These are phyloP conservation scores for Teunomyces atbi DNA, from an alignment of 805 yeast genomes.

Conservation along the genomic window DNA sequence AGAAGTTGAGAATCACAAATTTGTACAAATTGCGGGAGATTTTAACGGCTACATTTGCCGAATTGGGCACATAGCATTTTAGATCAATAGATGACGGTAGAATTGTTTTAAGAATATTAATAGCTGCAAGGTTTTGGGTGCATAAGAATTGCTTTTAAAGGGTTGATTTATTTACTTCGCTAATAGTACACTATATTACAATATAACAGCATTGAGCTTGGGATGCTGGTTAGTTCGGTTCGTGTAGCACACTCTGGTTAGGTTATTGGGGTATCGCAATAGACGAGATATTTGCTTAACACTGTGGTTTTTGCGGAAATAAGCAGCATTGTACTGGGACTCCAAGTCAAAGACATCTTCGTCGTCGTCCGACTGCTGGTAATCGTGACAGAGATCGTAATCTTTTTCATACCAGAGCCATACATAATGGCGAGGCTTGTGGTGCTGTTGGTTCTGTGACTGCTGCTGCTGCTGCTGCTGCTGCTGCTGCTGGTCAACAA, in stretches of 20 bases:
- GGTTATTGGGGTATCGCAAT: constrained; percentile 11
- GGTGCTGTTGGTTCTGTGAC: background rate
- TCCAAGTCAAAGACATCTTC: constrained; percentile 9
- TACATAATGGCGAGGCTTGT: constrained; percentile 13
- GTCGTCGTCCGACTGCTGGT: constrained; percentile 17
- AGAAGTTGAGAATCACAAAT: constrained; percentile 75
- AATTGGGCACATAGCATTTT: constrained; percentile 20
- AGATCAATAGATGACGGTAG: too few species aligned
- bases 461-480: background rate
- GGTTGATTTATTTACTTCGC: background rate
- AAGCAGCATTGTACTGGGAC: background rate
- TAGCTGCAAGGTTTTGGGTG: too few species aligned
- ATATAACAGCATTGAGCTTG: constrained; percentile 15
- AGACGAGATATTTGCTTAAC: constrained; percentile 22
- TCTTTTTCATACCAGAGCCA: constrained; percentile 37
- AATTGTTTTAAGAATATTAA: too few species aligned
- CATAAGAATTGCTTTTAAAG: background rate
- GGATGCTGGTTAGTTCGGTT: constrained; percentile 15
- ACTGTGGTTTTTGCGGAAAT: constrained; percentile 14
- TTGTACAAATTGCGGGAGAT: constrained; percentile 71
- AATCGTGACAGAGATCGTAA: constrained; percentile 17
- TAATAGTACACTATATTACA: constrained; percentile 5
- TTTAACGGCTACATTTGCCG: constrained; percentile 51
- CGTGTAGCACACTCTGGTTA: constrained; percentile 25
- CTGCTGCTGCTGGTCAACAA: constrained; percentile 1